Base-by-base conservation (phyloP, 75 land plant genomes). In the Cryptomeria japonica region DNA sequence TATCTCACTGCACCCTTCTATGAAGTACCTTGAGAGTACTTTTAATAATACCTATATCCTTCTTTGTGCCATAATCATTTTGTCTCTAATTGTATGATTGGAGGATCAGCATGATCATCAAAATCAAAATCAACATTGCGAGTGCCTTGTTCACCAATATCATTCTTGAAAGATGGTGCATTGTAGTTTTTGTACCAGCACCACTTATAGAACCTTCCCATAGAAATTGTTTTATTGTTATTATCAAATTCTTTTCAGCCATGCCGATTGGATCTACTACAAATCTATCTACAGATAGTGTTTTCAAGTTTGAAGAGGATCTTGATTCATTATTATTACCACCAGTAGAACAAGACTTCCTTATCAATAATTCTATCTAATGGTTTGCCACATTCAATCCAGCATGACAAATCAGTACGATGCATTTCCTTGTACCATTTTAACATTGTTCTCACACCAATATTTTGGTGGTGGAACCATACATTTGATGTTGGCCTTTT, bases 1-100 rank as follows among this genome's bases (percentile, higher is more conserved):
- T 95, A 89, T 97, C 98, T 86, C 99, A 97, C 5, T 77, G 88
- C 53, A 96, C 88, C 38, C 95, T 95, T 14, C 77, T 86, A 47
- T 97, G 99, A 64, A 95, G 91, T 14, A 87, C 70, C 31, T 87
- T 16, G 18, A 36, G 79, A 16, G 36, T 36, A 77, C 14, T 77
- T 39, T 77, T 39, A 14, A 36, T 38, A 37, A 77, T 15, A 38
- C 79, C 41, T 4, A 4, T 15, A 37, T 77, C 37, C 41, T 22
- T 38, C 38, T 77, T 77, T 77, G 36, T 34, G 5, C 41, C 79
- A 18, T 10, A 77, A 37, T 38, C 79, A 36, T 77, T 39, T 0
- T 38, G 7, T 77, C 22, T 77, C 79, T 19, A 77, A 77, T 6
- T 36, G 39, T 39, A 13, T 12, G 1, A 39, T 7, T 77, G 41